Conservation (phyloP, 2,329 filamentous ascomycete genomes). For the Ophiostoma australiae region DNA sequence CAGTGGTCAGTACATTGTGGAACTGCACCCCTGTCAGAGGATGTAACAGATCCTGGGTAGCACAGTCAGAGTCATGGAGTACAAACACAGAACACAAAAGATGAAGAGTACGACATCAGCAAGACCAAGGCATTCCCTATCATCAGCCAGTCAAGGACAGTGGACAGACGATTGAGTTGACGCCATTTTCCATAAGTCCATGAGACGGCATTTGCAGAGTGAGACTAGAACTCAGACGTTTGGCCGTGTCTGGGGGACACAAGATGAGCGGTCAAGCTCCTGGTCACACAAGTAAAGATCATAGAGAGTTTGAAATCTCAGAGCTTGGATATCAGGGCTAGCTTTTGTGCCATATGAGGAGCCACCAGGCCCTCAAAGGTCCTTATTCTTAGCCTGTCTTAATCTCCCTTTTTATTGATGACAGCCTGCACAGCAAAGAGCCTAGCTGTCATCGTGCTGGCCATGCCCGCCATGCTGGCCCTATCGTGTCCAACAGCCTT, state of each 20-base stretch:
- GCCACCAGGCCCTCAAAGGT: no score
- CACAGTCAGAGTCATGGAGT: neutral
- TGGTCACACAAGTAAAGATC: neutral
- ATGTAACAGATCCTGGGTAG: conserved; percentile 11
- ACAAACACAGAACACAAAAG: neutral
- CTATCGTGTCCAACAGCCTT: conserved; percentile 14
- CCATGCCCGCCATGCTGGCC: neutral
- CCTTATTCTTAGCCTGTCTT: no score
- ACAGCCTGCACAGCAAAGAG: neutral
- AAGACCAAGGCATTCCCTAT: neutral
- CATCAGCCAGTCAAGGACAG: neutral
- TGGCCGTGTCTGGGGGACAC: neutral
- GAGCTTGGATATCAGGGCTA: neutral
- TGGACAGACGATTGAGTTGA: neutral
- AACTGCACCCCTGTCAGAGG: neutral
- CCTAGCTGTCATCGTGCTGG: neutral
- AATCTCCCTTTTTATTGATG: neutral
- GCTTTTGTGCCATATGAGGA: neutral
- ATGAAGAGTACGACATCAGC: neutral
- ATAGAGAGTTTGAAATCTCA: neutral
- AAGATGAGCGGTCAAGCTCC: conserved; percentile 12
- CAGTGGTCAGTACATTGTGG: neutral
- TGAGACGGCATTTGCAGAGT: neutral
- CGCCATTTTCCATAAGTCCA: neutral
- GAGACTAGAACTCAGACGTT: neutral